Percentiles rank a stretch among this genome's conserved stretches.
phyloP scores from a whole-genome alignment of 2,329 filamentous ascomycete species.

The Trichoderma brevicompactum region DNA sequence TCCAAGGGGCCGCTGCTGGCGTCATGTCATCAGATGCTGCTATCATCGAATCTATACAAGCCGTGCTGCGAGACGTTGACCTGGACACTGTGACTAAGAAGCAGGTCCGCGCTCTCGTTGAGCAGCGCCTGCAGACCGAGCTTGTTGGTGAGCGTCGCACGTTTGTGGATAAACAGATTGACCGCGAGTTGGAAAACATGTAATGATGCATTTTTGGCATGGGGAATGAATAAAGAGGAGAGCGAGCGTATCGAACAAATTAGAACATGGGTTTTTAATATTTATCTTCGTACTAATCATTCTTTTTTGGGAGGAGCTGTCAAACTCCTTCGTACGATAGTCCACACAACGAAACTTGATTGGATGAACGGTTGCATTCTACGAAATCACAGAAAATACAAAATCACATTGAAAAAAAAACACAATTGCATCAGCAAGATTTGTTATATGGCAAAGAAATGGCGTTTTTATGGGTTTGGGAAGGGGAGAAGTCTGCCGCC shows the following conservation, averaged over 20 bases:
- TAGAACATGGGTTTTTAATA: conserved; percentile 25
- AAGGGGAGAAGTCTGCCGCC: conserved; percentile 16
- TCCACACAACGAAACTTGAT: conserved; percentile 21
- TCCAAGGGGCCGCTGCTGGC: conserved; percentile 54
- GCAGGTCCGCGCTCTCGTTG: conserved; percentile 86
- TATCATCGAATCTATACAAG: conserved; percentile 83
- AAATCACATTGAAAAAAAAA: neutral
- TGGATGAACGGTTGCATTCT: conserved; percentile 15
- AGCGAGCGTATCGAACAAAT: conserved; percentile 14
- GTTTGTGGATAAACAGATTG: conserved; percentile 92
- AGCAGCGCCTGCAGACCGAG: conserved; percentile 91
- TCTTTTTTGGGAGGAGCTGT: conserved; percentile 12
- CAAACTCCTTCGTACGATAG: conserved; percentile 19
- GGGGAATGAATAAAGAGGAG: neutral
- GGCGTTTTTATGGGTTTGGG: conserved; percentile 26
- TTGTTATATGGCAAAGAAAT: conserved; percentile 25
- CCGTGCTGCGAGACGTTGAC: conserved; percentile 84
- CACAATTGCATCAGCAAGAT: conserved; percentile 17
- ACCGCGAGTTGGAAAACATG: conserved; percentile 92
- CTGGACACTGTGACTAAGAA: conserved; percentile 99
- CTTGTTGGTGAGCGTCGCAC: conserved; percentile 81
- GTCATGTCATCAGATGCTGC: conserved; percentile 75
- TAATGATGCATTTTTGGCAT: conserved; percentile 56
- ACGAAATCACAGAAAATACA: conserved; percentile 12
- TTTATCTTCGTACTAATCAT: conserved; percentile 28